Base-by-base conservation (phyloP, 177 flowering plant genomes). In the Vitis hybrid region DNA sequence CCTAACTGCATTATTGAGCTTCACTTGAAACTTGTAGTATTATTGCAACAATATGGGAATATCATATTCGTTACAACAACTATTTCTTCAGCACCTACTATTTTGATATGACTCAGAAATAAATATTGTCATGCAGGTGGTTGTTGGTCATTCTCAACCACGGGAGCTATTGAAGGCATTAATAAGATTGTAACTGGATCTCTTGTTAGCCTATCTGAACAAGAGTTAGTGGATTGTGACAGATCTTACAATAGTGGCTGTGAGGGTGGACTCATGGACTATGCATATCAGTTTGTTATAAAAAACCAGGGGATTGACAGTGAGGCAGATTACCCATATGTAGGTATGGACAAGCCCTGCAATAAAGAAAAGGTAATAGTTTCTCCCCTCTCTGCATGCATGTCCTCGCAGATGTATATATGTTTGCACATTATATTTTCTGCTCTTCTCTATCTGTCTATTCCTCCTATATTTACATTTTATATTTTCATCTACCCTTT, bases 141-240 rank as follows among this genome's bases (percentile, higher is more conserved):
- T 71, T 95, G 99, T 76, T 95, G 99, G 99, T 74, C 99, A 67
- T 95, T 95, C 82, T 87, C 99, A 47, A 92, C 99, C 13, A 95
- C 99, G 0, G 99, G 98, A 31, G 97, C 98, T 54, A 87, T 93
- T 1, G 99, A 95, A 84, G 97, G 99, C 52, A 85, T 93, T 63
- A 93, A 95, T 70, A 77, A 92, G 83, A 92, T 95, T 63, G 84
- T 82, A 47, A 85, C 97, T 10, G 97, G 98, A 47, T 85, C 95
- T 70, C 97, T 93, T 60, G 80, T 88, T 8, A 92, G 97, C 76
- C 89, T 95, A 17, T 95, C 99, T 11, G 99, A 95, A 76, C 99
- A 95, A 77, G 99, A 95, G 79, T 69, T 95, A 44, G 73, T 91
- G 51, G 97, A 93, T 67, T 95, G 98, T 73, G 99, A 95, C 76